phyloP scores from a whole-genome alignment of 768 basidiomycete species.

The Infundibulicybe gibba region DNA sequence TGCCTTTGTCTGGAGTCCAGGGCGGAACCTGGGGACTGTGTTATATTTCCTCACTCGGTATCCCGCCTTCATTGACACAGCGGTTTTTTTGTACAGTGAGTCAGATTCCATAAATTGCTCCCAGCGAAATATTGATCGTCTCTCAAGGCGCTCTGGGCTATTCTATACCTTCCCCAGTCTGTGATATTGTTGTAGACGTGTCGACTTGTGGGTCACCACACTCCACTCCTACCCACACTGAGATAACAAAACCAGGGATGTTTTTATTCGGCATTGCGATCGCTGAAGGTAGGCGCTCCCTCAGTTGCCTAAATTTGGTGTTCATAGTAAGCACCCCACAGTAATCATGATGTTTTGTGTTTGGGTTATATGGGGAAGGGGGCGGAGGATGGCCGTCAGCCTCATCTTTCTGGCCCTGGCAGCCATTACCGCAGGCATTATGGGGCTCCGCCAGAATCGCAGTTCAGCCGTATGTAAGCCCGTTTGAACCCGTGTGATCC shows the following conservation, averaged over 20 bases:
- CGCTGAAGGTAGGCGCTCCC: too few species aligned
- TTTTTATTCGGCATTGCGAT: too few species aligned
- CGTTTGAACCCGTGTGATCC: too few species aligned
- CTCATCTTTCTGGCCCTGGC: not conserved
- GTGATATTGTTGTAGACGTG: too few species aligned
- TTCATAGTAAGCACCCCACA: not conserved
- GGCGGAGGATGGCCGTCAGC: not conserved
- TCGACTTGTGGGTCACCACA: too few species aligned
- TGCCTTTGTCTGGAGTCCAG: constrained; percentile 11
- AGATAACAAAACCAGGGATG: too few species aligned
- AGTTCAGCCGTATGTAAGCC: not conserved
- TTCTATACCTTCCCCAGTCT: too few species aligned
- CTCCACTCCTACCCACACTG: too few species aligned
- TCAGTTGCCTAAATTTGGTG: too few species aligned
- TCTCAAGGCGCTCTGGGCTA: too few species aligned
- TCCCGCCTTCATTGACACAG: constrained; percentile 11
- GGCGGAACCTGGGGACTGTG: constrained; percentile 14
- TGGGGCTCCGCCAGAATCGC: not conserved
- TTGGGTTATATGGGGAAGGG: not conserved
- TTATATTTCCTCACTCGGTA: constrained; percentile 17
- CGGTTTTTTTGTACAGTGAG: constrained; percentile 4
- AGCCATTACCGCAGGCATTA: too few species aligned
- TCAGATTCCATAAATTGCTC: not conserved
- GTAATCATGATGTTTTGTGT: not conserved
- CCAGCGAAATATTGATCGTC: too few species aligned